A percentile compares a stretch with the other conserved stretches of the same genome.
Evolutionary conservation across 2,329 filamentous ascomycete genomes (phyloP).

Genomic region (Botrytis tulipae): DNA sequence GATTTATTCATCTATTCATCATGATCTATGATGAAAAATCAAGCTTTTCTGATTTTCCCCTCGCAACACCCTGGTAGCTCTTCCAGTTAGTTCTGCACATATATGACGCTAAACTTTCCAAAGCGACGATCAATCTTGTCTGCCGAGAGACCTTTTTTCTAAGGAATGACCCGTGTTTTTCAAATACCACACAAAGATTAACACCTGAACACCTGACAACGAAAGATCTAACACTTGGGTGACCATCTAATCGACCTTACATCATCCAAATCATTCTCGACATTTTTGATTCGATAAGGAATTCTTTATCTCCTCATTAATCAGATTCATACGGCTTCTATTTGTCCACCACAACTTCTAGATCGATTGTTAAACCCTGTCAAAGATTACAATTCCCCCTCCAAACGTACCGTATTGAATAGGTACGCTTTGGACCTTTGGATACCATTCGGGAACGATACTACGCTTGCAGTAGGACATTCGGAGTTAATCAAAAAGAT

Average conservation of each 20-base stretch:
- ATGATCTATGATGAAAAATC: background rate
- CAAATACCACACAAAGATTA: background rate
- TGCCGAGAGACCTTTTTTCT: background rate
- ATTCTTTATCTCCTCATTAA: background rate
- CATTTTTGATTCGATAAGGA: background rate
- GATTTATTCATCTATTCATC: background rate
- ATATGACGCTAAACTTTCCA: background rate
- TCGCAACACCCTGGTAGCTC: background rate
- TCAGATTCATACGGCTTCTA: background rate
- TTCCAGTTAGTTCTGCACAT: background rate
- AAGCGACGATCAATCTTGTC: conserved; percentile 1
- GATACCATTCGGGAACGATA: background rate
- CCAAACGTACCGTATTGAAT: background rate
- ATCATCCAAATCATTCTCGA: conserved; percentile 1
- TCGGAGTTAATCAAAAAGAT: background rate
- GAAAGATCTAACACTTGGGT: background rate
- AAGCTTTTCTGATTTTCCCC: conserved; percentile 1
- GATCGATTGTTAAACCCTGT: background rate
- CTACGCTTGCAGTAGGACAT: background rate
- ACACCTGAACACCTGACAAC: background rate
- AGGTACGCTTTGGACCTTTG: background rate
- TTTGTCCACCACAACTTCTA: background rate
- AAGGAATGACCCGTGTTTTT: background rate
- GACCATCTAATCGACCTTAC: background rate
- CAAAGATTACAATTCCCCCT: background rate